phyloP scores from a whole-genome alignment of 2,329 filamentous ascomycete genomes.

The Shiraia bambusicola region DNA sequence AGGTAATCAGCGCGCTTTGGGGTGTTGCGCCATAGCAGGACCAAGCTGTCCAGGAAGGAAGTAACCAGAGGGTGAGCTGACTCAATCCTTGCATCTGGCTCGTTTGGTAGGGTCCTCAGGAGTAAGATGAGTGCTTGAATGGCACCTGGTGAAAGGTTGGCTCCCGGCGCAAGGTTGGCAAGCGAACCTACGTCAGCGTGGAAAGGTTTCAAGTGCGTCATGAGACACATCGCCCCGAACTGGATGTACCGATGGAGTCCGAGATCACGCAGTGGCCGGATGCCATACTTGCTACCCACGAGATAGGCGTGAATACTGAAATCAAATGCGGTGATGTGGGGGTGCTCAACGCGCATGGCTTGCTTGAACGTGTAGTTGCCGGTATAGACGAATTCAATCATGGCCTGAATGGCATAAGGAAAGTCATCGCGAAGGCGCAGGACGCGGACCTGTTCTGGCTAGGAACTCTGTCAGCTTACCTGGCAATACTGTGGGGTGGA shows the following conservation, averaged over 20 bases:
- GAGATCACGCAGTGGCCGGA: slow-evolving; percentile 12
- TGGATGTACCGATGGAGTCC: slow-evolving; percentile 16
- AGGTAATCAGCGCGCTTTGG: slow-evolving; percentile 11
- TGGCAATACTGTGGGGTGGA: neutral
- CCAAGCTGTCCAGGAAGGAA: slow-evolving; percentile 22
- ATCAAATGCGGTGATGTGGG: slow-evolving; percentile 24
- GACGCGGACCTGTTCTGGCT: slow-evolving; percentile 8
- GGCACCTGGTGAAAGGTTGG: neutral
- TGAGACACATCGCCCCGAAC: slow-evolving; percentile 11
- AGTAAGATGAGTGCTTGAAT: neutral
- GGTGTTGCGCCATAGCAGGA: slow-evolving; percentile 28
- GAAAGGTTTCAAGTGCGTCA: neutral
- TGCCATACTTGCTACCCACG: slow-evolving; percentile 21
- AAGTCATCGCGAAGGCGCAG: slow-evolving; percentile 26
- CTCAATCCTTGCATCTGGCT: slow-evolving; percentile 4
- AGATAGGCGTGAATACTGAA: slow-evolving; percentile 30
- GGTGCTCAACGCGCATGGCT: slow-evolving; percentile 6
- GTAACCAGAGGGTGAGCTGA: neutral
- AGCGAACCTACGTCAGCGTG: too few relatives aligned
- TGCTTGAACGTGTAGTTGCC: slow-evolving; percentile 21
- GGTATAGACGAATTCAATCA: slow-evolving; percentile 23
- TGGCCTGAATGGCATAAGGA: slow-evolving; percentile 18
- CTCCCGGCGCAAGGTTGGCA: too few relatives aligned
- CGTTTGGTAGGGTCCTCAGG: neutral
- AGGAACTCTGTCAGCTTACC: neutral